Conservation (phyloP, 768 basidiomycete genomes). For the Lactarius deliciosus region DNA sequence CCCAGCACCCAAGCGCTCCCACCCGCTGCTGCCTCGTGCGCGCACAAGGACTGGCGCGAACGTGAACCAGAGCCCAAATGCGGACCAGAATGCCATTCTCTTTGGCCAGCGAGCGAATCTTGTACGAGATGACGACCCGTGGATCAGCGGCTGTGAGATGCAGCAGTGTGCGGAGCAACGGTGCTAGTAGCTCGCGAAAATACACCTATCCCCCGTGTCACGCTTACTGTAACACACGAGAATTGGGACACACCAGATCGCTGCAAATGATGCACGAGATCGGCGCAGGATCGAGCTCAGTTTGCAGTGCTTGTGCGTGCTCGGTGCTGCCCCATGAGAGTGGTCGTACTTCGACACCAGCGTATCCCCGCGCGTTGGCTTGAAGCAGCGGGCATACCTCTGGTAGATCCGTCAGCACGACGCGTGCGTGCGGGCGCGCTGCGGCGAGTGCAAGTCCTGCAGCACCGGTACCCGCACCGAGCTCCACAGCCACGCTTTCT, state of each 20-base stretch:
- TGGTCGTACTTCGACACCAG: slow-evolving; percentile 48
- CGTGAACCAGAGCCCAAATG: slow-evolving; percentile 77
- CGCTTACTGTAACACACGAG: not conserved
- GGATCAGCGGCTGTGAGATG: slow-evolving; percentile 50
- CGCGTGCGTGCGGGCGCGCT: slow-evolving; percentile 30
- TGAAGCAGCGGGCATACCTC: slow-evolving; percentile 61
- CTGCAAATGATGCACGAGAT: slow-evolving; percentile 73
- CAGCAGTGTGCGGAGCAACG: slow-evolving; percentile 71
- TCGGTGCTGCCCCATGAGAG: slow-evolving; percentile 67
- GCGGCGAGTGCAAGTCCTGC: slow-evolving; percentile 45
- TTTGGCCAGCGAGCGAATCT: slow-evolving; percentile 67
- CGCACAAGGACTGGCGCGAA: slow-evolving; percentile 54
- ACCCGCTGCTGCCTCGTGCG: slow-evolving; percentile 28
- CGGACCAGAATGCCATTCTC: slow-evolving; percentile 75
- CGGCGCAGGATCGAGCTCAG: slow-evolving; percentile 37
- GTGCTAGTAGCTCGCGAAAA: slow-evolving; percentile 78
- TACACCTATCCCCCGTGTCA: slow-evolving; percentile 58
- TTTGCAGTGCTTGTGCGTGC: slow-evolving; percentile 44
- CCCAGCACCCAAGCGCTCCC: slow-evolving; percentile 29
- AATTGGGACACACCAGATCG: slow-evolving; percentile 63
- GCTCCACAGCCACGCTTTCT: slow-evolving; percentile 55
- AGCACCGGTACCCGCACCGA: slow-evolving; percentile 77
- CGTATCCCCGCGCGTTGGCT: slow-evolving; percentile 36
- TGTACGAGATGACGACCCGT: slow-evolving; percentile 70
- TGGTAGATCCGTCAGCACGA: slow-evolving; percentile 71